Conservation (phyloP, 371 early-diverging fungal genomes). For the Paraphysoderma sedebokerense region DNA sequence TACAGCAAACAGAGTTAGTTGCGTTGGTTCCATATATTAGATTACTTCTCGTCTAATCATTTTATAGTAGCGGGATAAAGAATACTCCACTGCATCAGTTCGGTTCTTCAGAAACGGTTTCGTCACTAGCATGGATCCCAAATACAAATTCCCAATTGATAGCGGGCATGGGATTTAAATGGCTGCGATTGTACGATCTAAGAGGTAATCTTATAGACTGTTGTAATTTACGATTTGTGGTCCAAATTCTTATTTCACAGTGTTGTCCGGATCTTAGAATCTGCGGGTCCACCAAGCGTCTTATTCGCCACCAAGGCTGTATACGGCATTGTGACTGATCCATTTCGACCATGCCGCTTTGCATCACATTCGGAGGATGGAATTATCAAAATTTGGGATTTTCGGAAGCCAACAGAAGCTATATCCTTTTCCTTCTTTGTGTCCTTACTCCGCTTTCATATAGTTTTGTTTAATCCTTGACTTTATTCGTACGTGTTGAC, state of each 20-base stretch:
- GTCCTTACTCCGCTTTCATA: not conserved
- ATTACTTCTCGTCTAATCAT: no score
- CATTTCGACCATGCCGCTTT: conserved; percentile 45
- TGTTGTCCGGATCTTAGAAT: not conserved
- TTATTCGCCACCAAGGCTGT: conserved; percentile 54
- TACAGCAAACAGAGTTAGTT: no score
- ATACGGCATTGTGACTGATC: conserved; percentile 47
- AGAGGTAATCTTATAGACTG: conserved; percentile 17
- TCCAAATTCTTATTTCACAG: not conserved
- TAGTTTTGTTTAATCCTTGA: not conserved
- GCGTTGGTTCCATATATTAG: no score
- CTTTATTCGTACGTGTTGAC: conserved; percentile 6
- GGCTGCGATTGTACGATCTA: conserved; percentile 51
- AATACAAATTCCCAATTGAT: conserved; percentile 29
- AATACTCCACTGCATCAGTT: conserved; percentile 38
- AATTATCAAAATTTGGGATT: conserved; percentile 59
- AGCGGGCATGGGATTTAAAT: conserved; percentile 60
- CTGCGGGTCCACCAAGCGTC: conserved; percentile 12
- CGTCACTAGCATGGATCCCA: conserved; percentile 55
- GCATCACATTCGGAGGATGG: conserved; percentile 57
- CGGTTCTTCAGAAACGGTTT: conserved; percentile 49
- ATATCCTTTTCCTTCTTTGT: conserved; percentile 15
- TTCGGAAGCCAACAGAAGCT: conserved; percentile 42
- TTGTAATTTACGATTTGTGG: no score
- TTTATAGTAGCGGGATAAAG: no score